These are phyloP conservation scores for Dioscorea zingiberensis DNA, from an alignment of 106 monocot genomes.

Conservation along the genomic window DNA sequence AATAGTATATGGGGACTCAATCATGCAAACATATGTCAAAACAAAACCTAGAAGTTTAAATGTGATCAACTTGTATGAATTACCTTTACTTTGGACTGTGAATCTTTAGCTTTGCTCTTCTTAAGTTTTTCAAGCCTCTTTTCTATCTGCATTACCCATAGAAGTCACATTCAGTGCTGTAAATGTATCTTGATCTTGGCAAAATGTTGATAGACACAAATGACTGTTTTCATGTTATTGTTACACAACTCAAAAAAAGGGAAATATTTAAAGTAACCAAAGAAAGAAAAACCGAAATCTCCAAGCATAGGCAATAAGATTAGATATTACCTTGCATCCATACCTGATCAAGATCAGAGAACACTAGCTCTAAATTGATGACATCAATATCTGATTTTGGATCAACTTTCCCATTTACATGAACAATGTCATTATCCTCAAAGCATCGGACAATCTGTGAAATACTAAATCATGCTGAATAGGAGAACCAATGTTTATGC, in stretches of 20 bases:
- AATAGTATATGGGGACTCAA: neutral
- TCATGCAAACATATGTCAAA: neutral
- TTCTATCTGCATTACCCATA: conserved; percentile 68
- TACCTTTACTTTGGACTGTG: conserved; percentile 87
- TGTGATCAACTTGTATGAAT: neutral
- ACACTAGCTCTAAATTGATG: conserved; percentile 94
- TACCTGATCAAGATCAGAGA: conserved; percentile 99
- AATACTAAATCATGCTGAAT: neutral
- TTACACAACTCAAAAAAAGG: no score
- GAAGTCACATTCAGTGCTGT: conserved; percentile 21
- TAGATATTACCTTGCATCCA: conserved; percentile 17
- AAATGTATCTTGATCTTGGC: conserved; percentile 6
- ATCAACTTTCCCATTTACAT: conserved; percentile 97
- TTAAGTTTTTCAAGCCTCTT: conserved; percentile 95
- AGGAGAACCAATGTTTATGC: neutral
- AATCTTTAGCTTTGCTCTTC: conserved; percentile 83
- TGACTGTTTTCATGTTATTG: no score
- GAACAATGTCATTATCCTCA: conserved; percentile 97
- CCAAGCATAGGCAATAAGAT: neutral
- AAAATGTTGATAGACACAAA: neutral
- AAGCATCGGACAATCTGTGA: conserved; percentile 95
- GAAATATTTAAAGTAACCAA: neutral
- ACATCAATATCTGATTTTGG: conserved; percentile 98
- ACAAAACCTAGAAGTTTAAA: neutral
- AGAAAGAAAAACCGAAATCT: neutral